phyloP scores from a whole-genome alignment of 2,329 filamentous ascomycete genomes.

The Cordyceps javanica region DNA sequence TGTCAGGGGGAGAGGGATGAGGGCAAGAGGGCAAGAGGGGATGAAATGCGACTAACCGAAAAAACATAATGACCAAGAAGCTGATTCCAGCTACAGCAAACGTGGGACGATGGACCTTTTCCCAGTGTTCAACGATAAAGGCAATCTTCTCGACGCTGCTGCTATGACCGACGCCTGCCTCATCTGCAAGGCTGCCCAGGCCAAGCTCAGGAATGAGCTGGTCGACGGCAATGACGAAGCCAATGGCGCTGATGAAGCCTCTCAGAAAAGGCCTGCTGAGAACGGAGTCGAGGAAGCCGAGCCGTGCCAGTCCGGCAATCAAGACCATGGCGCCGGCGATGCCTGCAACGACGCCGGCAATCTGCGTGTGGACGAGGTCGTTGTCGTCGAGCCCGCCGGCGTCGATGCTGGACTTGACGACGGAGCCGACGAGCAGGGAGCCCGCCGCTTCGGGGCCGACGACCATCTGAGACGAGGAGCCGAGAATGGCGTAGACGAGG shows the following conservation, averaged over 20 bases:
- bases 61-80: conserved; percentile 86
- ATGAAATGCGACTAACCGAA: conserved; percentile 57
- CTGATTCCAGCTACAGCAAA: conserved; percentile 69
- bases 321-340: conserved; percentile 85
- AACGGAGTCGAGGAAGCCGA: conserved; percentile 93
- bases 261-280: conserved; percentile 86
- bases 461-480: conserved; percentile 87
- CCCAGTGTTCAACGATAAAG: conserved; percentile 66
- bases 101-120: conserved; percentile 67
- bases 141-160: conserved; percentile 80
- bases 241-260: conserved; percentile 95
- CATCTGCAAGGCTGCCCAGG: conserved; percentile 58
- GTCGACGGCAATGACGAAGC: conserved; percentile 92
- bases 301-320: conserved; percentile 73
- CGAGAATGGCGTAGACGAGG: conserved; percentile 82
- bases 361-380: conserved; percentile 63
- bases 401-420: conserved; percentile 72
- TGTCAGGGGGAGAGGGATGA: neutral
- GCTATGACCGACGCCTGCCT: conserved; percentile 66
- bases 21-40: no score
- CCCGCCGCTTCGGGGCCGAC: conserved; percentile 93
- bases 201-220: conserved; percentile 90
- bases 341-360: conserved; percentile 82
- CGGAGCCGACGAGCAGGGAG: conserved; percentile 80
- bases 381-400: conserved; percentile 60